Percentiles rank a stretch among this genome's conserved stretches.
Conservation (phyloP, 148 eudicot genomes). For the Drosera capensis region DNA sequence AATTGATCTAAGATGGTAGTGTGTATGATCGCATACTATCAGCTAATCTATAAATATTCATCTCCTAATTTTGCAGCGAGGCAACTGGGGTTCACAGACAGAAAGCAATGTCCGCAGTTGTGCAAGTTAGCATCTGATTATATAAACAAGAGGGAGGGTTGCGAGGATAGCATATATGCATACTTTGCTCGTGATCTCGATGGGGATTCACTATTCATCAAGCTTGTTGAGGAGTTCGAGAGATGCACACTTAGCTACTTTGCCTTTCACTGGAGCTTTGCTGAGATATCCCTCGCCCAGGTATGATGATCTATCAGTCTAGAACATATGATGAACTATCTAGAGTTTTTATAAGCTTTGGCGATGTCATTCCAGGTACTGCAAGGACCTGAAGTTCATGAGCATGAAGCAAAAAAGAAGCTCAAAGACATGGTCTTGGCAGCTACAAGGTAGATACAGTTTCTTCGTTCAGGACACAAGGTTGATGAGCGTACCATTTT, state of each 20-base stretch:
- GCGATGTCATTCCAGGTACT: constrained; percentile 39
- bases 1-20: not conserved
- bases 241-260: constrained; percentile 94
- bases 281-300: constrained; percentile 64
- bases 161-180: constrained; percentile 67
- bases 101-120: constrained; percentile 55
- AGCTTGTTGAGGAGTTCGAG: constrained; percentile 90
- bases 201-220: constrained; percentile 77
- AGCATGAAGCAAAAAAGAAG: constrained; percentile 86
- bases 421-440: constrained; percentile 82
- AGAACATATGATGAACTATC: not conserved
- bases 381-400: constrained; percentile 64
- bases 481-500: too few relatives aligned
- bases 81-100: constrained; percentile 73
- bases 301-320: constrained; percentile 16
- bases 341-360: not conserved
- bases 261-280: constrained; percentile 85
- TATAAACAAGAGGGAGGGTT: constrained; percentile 61
- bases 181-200: constrained; percentile 57
- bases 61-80: constrained; percentile 37
- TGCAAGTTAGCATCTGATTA: constrained; percentile 87
- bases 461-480: too few relatives aligned
- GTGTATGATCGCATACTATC: not conserved
- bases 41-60: too few relatives aligned
- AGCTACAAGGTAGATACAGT: constrained; percentile 60